These are phyloP conservation scores for Juglanconis juglandina DNA, from an alignment of 2,329 filamentous ascomycete genomes.

Conservation along the genomic window DNA sequence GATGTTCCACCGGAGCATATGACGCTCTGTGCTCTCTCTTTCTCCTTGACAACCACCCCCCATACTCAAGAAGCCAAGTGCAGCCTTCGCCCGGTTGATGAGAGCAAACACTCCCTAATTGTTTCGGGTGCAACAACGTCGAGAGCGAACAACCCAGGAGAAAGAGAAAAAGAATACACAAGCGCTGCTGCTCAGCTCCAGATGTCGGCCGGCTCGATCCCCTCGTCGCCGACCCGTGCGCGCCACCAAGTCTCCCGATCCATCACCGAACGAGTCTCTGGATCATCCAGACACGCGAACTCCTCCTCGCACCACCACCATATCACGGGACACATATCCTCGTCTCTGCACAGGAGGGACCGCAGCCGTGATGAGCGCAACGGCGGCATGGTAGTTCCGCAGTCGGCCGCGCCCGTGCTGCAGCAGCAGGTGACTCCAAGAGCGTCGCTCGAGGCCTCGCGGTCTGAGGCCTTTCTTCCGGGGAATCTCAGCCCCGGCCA, in stretches of 20 bases:
- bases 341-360: conserved; percentile 31
- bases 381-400: conserved; percentile 24
- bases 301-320: conserved; percentile 25
- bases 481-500: conserved; percentile 37
- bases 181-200: background rate
- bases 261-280: conserved; percentile 49
- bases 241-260: conserved; percentile 56
- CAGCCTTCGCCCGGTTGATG: background rate
- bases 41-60: background rate
- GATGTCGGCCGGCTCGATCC: conserved; percentile 13
- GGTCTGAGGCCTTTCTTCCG: conserved; percentile 43
- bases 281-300: conserved; percentile 34
- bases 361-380: conserved; percentile 31
- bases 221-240: conserved; percentile 29
- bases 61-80: too few relatives aligned
- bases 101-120: conserved; percentile 1
- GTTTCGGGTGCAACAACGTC: background rate
- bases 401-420: conserved; percentile 22
- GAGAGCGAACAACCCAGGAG: background rate
- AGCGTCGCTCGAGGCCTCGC: conserved; percentile 43
- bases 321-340: conserved; percentile 27
- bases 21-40: background rate
- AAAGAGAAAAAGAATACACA: background rate
- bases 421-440: conserved; percentile 24
- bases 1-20: background rate